phyloP scores from a whole-genome alignment of 768 basidiomycete species.

The Psilocybe cyanescens region DNA sequence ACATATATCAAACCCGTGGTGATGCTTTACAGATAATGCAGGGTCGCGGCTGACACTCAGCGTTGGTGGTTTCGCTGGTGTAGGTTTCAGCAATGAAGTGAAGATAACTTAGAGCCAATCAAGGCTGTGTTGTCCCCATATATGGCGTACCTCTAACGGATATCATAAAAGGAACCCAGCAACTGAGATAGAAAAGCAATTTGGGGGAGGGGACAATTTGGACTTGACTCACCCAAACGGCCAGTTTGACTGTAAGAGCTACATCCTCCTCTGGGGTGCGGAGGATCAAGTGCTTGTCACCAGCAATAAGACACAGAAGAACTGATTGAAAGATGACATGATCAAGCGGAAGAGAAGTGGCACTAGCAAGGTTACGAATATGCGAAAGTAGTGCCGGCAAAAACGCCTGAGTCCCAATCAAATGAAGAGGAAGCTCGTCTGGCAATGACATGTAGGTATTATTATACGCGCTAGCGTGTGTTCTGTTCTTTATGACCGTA shows the following conservation, averaged over 20 bases:
- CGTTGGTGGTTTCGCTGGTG: not conserved
- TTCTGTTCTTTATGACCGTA: not conserved
- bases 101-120: not conserved
- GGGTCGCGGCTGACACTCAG: not conserved
- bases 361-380: slow-evolving; percentile 46
- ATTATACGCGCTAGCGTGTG: not conserved
- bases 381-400: slow-evolving; percentile 53
- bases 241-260: slow-evolving; percentile 57
- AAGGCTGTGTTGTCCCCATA: not conserved
- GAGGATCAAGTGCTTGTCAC: slow-evolving; percentile 66
- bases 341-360: slow-evolving; percentile 56
- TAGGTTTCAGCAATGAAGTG: not conserved
- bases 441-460: slow-evolving; percentile 9
- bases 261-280: slow-evolving; percentile 71
- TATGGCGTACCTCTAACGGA: not conserved
- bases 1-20: slow-evolving; percentile 17
- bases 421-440: slow-evolving; percentile 30
- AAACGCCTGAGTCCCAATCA: slow-evolving; percentile 48
- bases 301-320: slow-evolving; percentile 65
- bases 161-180: not conserved
- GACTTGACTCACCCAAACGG: slow-evolving; percentile 52
- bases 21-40: slow-evolving; percentile 4
- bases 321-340: slow-evolving; percentile 67
- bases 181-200: slow-evolving; percentile 10
- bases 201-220: slow-evolving; percentile 4